Conservation (phyloP, 2,329 filamentous ascomycete species). For the Phyllosticta ampelicida region DNA sequence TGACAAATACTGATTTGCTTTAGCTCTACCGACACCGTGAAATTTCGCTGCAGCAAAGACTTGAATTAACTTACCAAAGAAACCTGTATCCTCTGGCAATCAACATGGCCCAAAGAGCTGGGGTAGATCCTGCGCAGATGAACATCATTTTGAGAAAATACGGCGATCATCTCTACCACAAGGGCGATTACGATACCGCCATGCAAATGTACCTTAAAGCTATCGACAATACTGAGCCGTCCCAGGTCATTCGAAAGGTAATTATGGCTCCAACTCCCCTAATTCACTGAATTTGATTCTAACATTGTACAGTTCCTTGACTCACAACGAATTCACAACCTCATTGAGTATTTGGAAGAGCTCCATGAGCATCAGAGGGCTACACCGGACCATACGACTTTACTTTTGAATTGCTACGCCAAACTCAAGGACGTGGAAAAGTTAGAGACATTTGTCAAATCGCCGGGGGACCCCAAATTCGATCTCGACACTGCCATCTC, state of each 20-base stretch:
- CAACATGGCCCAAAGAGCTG: constrained; percentile 81
- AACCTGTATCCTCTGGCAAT: constrained; percentile 89
- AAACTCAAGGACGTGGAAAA: constrained; percentile 97
- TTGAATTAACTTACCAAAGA: constrained; percentile 87
- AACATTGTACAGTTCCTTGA: constrained; percentile 61
- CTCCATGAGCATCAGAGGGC: constrained; percentile 89
- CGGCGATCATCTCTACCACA: constrained; percentile 88
- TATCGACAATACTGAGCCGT: constrained; percentile 92
- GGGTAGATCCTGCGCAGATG: constrained; percentile 68
- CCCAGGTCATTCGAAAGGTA: constrained; percentile 88
- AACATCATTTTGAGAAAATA: constrained; percentile 90
- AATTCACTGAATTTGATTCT: neutral
- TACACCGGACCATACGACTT: constrained; percentile 87
- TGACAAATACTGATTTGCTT: constrained; percentile 10
- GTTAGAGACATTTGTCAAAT: constrained; percentile 92
- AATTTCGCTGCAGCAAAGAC: constrained; percentile 76
- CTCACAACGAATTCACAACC: constrained; percentile 91
- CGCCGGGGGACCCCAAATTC: constrained; percentile 87
- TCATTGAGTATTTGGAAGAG: constrained; percentile 95
- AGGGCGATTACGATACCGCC: constrained; percentile 92
- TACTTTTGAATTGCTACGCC: constrained; percentile 92
- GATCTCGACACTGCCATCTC: constrained; percentile 93
- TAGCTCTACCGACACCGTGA: constrained; percentile 83
- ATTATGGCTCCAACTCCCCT: neutral
- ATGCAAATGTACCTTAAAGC: constrained; percentile 98